These are phyloP conservation scores for Eutrema japonicum DNA, from an alignment of 345 rosid genomes.

Conservation along the genomic window DNA sequence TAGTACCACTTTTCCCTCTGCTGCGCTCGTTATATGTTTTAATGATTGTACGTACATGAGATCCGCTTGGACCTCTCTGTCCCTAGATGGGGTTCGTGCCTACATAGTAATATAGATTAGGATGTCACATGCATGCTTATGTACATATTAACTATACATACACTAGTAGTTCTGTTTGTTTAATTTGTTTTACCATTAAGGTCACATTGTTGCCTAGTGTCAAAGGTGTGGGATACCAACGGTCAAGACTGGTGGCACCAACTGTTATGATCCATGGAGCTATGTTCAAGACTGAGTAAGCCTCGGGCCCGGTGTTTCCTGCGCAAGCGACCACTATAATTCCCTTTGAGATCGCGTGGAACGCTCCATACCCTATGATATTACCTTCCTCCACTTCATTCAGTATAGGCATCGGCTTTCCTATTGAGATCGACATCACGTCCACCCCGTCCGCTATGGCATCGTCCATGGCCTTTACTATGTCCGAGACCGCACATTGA, in stretches of 20 bases:
- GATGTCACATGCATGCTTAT: conserved; percentile 2
- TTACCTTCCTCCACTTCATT: conserved; percentile 38
- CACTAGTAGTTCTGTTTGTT: neutral
- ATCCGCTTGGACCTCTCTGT: neutral
- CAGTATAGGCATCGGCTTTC: conserved; percentile 35
- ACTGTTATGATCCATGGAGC: conserved; percentile 64
- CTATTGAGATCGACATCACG: conserved; percentile 38
- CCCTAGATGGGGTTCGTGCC: conserved; percentile 47
- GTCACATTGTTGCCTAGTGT: conserved; percentile 51
- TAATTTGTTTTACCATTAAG: conserved; percentile 21
- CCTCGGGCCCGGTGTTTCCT: conserved; percentile 49
- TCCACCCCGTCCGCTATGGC: conserved; percentile 54
- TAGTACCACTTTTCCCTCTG: conserved; percentile 54
- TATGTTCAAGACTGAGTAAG: conserved; percentile 47
- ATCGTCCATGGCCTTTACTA: conserved; percentile 57
- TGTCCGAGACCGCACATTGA: conserved; percentile 43
- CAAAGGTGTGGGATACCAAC: conserved; percentile 49
- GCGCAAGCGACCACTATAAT: conserved; percentile 51
- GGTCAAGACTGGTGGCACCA: conserved; percentile 57
- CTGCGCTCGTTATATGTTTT: conserved; percentile 15
- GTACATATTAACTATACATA: neutral
- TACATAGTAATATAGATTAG: conserved; percentile 21
- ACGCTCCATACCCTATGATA: conserved; percentile 44
- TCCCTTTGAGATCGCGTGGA: conserved; percentile 57
- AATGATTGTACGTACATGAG: neutral